phyloP scores from a whole-genome alignment of 495 filamentous ascomycete species.

The Penicillium bovifimosum region DNA sequence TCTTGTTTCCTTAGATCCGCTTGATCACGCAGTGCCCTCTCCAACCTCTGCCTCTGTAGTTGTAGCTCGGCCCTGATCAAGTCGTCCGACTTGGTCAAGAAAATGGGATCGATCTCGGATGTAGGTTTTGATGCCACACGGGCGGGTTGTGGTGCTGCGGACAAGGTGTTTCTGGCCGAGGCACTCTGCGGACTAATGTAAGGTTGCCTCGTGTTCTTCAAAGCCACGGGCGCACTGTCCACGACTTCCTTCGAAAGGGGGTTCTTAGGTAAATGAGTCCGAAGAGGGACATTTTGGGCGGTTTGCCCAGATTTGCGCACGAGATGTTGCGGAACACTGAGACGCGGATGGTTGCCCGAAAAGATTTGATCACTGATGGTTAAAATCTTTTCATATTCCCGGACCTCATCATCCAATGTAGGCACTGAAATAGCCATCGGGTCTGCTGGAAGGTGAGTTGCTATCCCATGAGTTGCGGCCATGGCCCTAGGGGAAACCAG shows the following conservation, averaged over 20 bases:
- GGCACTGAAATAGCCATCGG: conserved; percentile 27
- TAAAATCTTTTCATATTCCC: conserved; percentile 68
- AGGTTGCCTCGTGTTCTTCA: conserved; percentile 19
- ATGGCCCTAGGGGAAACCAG: conserved; percentile 26
- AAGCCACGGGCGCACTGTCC: conserved; percentile 30
- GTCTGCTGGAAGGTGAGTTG: conserved; percentile 35
- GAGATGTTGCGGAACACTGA: conserved; percentile 60
- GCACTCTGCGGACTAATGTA: conserved; percentile 29
- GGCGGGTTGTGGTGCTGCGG: conserved; percentile 28
- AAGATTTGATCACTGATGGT: conserved; percentile 70
- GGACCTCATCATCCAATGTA: conserved; percentile 27
- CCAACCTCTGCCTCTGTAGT: conserved; percentile 72
- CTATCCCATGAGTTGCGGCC: conserved; percentile 30
- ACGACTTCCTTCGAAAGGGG: conserved; percentile 19
- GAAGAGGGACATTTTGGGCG: conserved; percentile 20
- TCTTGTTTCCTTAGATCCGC: conserved; percentile 58
- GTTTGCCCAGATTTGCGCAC: conserved; percentile 45
- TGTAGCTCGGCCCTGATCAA: conserved; percentile 77
- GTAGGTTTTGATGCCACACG: conserved; percentile 36
- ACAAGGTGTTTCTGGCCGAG: conserved; percentile 23
- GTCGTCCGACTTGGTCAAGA: conserved; percentile 79
- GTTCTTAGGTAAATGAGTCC: conserved; percentile 19
- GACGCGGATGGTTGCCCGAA: conserved; percentile 65
- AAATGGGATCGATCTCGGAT: conserved; percentile 66
- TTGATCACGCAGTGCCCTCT: conserved; percentile 70